Percentiles rank a stretch among this genome's conserved stretches.
Conservation (phyloP, 305 asterid species). For the Rubia balearica region DNA sequence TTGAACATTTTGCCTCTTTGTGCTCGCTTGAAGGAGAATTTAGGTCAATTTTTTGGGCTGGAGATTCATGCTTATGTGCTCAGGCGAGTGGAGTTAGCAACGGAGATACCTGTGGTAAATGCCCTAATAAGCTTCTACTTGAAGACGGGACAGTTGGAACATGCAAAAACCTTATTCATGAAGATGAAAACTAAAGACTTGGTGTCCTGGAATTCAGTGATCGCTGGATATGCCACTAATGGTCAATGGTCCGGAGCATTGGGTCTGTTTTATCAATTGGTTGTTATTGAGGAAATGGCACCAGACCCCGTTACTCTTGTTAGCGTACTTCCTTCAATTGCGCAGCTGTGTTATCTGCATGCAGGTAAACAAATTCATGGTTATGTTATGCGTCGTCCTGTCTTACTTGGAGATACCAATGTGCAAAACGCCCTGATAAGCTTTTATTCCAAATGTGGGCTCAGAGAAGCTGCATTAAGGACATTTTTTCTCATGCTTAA, state of each 20-base stretch:
- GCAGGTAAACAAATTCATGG: slow-evolving; percentile 79
- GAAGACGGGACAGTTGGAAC: slow-evolving; percentile 42
- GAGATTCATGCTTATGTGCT: slow-evolving; percentile 62
- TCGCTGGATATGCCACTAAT: slow-evolving; percentile 64
- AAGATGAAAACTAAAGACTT: slow-evolving; percentile 50
- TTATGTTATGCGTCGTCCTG: slow-evolving; percentile 42
- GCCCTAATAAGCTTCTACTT: slow-evolving; percentile 70
- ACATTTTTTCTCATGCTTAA: slow-evolving; percentile 40
- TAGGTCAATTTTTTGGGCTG: slow-evolving; percentile 37
- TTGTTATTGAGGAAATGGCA: slow-evolving; percentile 25
- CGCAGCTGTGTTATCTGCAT: slow-evolving; percentile 38
- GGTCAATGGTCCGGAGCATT: slow-evolving; percentile 51
- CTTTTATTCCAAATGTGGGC: slow-evolving; percentile 57
- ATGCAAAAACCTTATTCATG: slow-evolving; percentile 48
- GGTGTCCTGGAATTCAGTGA: slow-evolving; percentile 80
- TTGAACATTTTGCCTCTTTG: slow-evolving; percentile 56
- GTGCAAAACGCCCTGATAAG: slow-evolving; percentile 66
- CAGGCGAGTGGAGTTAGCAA: slow-evolving; percentile 44
- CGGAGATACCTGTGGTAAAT: slow-evolving; percentile 46
- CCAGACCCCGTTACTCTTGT: slow-evolving; percentile 59
- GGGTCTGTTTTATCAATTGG: slow-evolving; percentile 39
- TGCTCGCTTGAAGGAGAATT: slow-evolving; percentile 35
- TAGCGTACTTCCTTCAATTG: slow-evolving; percentile 70
- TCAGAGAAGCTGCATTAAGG: slow-evolving; percentile 39
- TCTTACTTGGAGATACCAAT: slow-evolving; percentile 41